phyloP scores from a whole-genome alignment of 371 early-diverging fungal genomes.

The Actinomucor elegans region DNA sequence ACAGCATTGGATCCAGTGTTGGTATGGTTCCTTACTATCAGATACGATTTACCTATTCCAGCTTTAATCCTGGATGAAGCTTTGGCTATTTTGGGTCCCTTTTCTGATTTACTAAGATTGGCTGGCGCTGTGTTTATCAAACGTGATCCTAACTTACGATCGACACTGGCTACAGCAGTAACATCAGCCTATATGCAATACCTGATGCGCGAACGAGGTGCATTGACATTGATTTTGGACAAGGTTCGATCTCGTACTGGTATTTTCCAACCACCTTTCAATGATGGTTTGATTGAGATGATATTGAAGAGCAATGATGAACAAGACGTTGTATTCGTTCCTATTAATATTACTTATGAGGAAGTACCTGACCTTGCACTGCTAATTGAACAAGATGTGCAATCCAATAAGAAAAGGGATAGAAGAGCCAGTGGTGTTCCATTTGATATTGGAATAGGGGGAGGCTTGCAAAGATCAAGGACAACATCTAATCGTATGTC shows the following conservation, averaged over 20 bases:
- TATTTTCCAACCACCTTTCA: conserved; percentile 11
- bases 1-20: conserved; percentile 30
- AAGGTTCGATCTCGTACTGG: conserved; percentile 29
- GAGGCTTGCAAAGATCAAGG: conserved; percentile 4
- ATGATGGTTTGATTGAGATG: conserved; percentile 29
- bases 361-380: conserved; percentile 24
- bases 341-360: conserved; percentile 30
- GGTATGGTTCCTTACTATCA: conserved; percentile 31
- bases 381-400: conserved; percentile 21
- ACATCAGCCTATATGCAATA: conserved; percentile 27
- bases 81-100: conserved; percentile 27
- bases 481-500: conserved; percentile 19
- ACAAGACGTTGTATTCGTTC: conserved; percentile 26
- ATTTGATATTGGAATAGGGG: not conserved
- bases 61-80: conserved; percentile 29
- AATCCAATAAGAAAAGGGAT: conserved; percentile 1
- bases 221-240: conserved; percentile 24
- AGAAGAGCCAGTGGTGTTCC: too few relatives aligned
- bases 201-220: conserved; percentile 23
- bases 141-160: conserved; percentile 21
- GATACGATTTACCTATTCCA: conserved; percentile 34
- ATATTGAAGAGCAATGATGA: not conserved
- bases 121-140: conserved; percentile 32
- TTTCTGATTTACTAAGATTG: conserved; percentile 29
- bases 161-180: conserved; percentile 21